Base-by-base conservation (phyloP, 768 basidiomycete species). In the Filobasidium floriforme region DNA sequence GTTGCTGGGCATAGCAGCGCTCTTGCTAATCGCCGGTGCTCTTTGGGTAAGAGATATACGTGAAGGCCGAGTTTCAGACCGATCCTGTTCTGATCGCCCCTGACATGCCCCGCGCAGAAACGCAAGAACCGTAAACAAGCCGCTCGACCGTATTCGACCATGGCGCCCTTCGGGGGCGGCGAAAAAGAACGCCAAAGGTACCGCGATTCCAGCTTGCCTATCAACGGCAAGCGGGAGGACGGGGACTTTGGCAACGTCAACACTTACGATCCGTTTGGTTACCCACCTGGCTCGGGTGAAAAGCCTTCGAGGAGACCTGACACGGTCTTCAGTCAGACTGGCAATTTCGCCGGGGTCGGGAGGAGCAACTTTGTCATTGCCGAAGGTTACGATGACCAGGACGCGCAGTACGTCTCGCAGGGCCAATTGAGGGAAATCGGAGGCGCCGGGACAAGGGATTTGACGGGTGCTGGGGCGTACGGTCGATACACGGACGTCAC, bases 131-230 rank as follows among this genome's bases (percentile, higher is more conserved):
- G 54, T 24, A 57, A 26, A 15, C 54, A 57, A 28, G 54, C 12
- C n/a, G 22, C 46, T 14, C 46, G 54, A 15, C 54, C 54, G 4
- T 57, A 57, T 15, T 57, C 54, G 12, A 26, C 22, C 29, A 37
- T 37, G 32, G 54, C 54, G 2, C 54, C 22, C 15, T 57, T 19
- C 15, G 32, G 32, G 32, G 54, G 29, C 29, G 7, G 54, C 19
- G 54, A 57, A 24, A 57, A 57, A n/a, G 22, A 57, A 26, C 54
- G 54, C 54, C 54, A 57, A 57, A 24, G 54, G 22, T 57, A 57
- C 24, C 54, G 54, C 22, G 54, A 57, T 32, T 57, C 54, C 6
- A 26, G 24, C 54, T 7, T 57, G 29, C 54, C 54, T 6, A 57
- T 57, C 29, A 57, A 22, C 24, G 54, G 26, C 29, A 57, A 57